Base-by-base conservation (phyloP, 352 stramenopile genomes). In the Phytophthora palmivora region DNA sequence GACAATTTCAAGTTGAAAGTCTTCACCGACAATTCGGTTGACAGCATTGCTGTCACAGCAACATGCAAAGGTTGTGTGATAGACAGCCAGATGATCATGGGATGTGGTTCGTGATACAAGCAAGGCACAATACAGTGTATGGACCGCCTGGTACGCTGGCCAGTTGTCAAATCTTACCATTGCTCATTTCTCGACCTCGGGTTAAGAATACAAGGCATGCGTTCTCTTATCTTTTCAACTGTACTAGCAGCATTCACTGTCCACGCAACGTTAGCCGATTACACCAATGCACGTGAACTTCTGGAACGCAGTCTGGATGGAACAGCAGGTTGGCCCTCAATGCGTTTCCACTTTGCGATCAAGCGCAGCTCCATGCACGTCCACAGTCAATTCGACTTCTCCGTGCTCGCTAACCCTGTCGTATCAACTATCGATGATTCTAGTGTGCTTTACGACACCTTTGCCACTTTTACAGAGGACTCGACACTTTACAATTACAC, bases 281-380 rank as follows among this genome's bases (percentile, higher is more conserved):
- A n/a, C n/a, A n/a, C n/a, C n/a, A n/a, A n/a, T n/a, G n/a, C n/a
- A n/a, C n/a, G n/a, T n/a, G n/a, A n/a, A n/a, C n/a, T n/a, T n/a
- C n/a, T n/a, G n/a, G n/a, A 47, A 38, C 18, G 33, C 6, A 33
- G 16, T 9, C 43, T 54, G 22, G 18, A 59, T 36, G 33, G 18
- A 3, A 43, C 10, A 16, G 10, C 7, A 3, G 30, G 4, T 42
- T 71, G 63, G 63, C 63, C 57, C 10, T 63, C 63, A n/a, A 42
- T 71, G 15, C 33, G 42, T n/a, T 63, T 83, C 21, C 51, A 63
- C n/a, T 70, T 80, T 52, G 65, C 30, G 2, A 54, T 78, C 57
- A 79, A 74, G 46, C 68, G 67, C 19, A 52, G 19, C 18, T 53
- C 62, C 21, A 76, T 77, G 67, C 19, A 39, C n/a, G 38, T 79